Evolutionary conservation across 805 yeast species (phyloP), one percentile per base, ranked within the genome.

Genomic region (Barnettozyma pratensis): DNA sequence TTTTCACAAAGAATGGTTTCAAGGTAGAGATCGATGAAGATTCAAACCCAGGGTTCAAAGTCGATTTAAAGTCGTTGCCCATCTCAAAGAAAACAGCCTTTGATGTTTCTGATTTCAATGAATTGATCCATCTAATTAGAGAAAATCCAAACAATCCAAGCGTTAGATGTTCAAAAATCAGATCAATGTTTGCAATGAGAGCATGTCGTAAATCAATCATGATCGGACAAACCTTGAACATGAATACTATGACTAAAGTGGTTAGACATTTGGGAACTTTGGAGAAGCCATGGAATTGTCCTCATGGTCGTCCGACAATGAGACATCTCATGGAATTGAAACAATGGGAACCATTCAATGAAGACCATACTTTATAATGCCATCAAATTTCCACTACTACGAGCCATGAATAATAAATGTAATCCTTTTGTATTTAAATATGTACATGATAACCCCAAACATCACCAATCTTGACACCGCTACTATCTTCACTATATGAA

Each of bases 301-400:
- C 99, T 0, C 99, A 94, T 67, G 99, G 99, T 0, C 72, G 99
- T 54, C 99, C 99, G 0, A 94, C 99, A 1, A 81, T 94, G 85
- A 75, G 99, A 47, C 97, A 92, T 65, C 71, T 92, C 50, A 79
- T 83, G 51, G 89, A 87, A 48, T 60, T 84, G 37, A 64, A 70
- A 39, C 65, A 69, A 41, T 73, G 80, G 76, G 56, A 61, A 25
- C 55, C 74, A 0, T 79, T 77, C 53, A 57, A 57, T 8, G 68
- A 66, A 3, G 84, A 79, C 56, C 75, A 76, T 55, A 50, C 52
- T 14, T 19, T 65, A 34, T 67, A 46, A 42, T 14, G 11, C 32
- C 36, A 11, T 8, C 11, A 11, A 36, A n/a, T 11, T 26, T 10
- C 36, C 19, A 37, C 6, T 31, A 44, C 30, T 19, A 19, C 19